Base-by-base conservation (phyloP, 208 protist species). In the Leishmania mexicana region DNA sequence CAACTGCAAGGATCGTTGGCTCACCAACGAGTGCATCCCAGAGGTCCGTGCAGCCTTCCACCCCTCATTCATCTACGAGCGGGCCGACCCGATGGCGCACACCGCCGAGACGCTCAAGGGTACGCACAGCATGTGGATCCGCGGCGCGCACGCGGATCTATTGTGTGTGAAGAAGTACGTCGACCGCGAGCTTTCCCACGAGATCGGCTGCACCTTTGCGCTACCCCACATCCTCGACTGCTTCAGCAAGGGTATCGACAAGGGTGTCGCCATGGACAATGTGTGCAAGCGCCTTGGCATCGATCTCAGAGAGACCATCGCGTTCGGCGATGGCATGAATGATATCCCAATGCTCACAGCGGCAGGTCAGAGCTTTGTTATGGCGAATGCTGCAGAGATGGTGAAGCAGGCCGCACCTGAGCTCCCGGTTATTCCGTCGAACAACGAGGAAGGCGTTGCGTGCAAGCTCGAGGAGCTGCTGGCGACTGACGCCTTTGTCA, bases 261-360 rank as follows among this genome's bases (percentile, higher is more conserved):
- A 96, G 64, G 89, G 85, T 4, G 78, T 83, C 4, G 91, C 91
- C 31, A 83, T 96, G 84, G 31, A 31, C 17, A 74, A 86, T 35
- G 88, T 94, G 67, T 87, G 85, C 17, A 21, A 84, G 31, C 57
- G 73, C n/a, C 76, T 96, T 31, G 78, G 81, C 31, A 78, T 96
- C 15, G 19, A 53, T 10, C 42, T 76, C 0, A 67, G 74, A 0
- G 83, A 93, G n/a, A 81, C 83, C 3, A 81, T 89, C n/a, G 91
- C 93, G 7, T 94, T 96, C 83, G 93, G 93, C 21, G 90, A 93
- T 71, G 90, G 89, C 42, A 93, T 94, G 90, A 96, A 95, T 79
- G 92, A 96, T 62, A 19, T 84, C 3, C 60, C 81, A 15, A 93
- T 96, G 92, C 85, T 96, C 60, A 47, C 62, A 6, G 75, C 65